Percentiles rank a stretch among this genome's conserved stretches.
Evolutionary conservation across 116 monocot species (phyloP).

Genomic region (Papilionanthe hybrid): DNA sequence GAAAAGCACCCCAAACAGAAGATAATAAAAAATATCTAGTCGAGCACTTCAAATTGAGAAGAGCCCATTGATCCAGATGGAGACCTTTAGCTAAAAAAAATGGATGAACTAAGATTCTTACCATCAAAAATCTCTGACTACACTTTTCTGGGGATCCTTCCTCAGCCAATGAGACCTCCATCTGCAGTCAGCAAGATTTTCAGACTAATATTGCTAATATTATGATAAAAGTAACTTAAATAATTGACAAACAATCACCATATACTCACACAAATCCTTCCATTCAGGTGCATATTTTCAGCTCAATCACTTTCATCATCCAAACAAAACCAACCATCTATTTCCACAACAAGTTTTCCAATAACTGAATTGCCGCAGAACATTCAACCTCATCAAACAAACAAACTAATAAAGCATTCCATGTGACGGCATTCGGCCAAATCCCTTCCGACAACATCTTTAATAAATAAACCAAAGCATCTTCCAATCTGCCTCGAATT

Average conservation of each 20-base stretch:
- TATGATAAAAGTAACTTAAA: not conserved
- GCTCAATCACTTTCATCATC: not conserved
- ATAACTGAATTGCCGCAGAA: not conserved
- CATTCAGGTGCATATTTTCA: not conserved
- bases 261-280: not conserved
- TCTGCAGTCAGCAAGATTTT: too few relatives aligned
- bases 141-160: too few relatives aligned
- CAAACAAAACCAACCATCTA: not conserved
- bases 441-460: constrained; percentile 70
- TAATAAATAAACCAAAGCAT: constrained; percentile 50
- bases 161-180: too few relatives aligned
- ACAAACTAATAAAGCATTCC: constrained; percentile 62
- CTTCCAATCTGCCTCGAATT: constrained; percentile 33
- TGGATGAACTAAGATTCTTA: too few relatives aligned
- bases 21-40: too few relatives aligned
- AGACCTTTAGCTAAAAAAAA: too few relatives aligned
- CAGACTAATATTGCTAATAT: too few relatives aligned
- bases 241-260: not conserved
- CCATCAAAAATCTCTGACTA: too few relatives aligned
- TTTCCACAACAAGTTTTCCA: constrained; percentile 9
- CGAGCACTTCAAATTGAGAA: too few relatives aligned
- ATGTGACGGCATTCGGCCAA: constrained; percentile 57
- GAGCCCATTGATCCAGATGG: too few relatives aligned
- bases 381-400: constrained; percentile 17
- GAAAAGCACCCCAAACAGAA: too few relatives aligned